These are phyloP conservation scores for Arabidopsis suecica DNA, from an alignment of 345 rosid genomes.

Conservation along the genomic window DNA sequence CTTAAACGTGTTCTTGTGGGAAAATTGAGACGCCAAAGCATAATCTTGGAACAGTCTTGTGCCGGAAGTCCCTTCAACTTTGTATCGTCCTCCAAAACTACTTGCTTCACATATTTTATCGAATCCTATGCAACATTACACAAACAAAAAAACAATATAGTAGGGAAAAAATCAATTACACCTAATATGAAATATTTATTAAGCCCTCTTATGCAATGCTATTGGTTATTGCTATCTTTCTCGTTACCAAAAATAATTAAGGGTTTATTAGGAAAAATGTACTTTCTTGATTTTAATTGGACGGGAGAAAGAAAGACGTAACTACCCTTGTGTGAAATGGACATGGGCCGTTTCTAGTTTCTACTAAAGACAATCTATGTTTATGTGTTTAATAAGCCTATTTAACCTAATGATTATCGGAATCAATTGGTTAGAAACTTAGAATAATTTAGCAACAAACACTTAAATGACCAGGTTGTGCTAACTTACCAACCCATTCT, in stretches of 20 bases:
- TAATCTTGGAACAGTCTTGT: conserved; percentile 78
- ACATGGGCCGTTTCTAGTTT: neutral
- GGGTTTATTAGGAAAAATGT: neutral
- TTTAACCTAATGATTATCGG: conserved; percentile 9
- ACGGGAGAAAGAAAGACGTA: neutral
- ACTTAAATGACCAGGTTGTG: neutral
- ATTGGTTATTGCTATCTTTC: neutral
- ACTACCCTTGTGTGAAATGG: neutral
- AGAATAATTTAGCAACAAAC: conserved; percentile 14
- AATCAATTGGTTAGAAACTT: conserved; percentile 1
- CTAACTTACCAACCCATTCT: conserved; percentile 11
- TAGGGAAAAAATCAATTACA: no score
- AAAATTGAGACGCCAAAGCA: conserved; percentile 80
- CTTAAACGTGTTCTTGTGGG: conserved; percentile 42
- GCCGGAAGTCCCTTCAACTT: conserved; percentile 76
- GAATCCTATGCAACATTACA: conserved; percentile 59
- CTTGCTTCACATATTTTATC: conserved; percentile 81
- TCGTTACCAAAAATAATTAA: neutral
- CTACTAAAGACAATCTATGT: neutral
- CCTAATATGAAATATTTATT: neutral
- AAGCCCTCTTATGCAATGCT: neutral
- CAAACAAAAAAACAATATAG: neutral
- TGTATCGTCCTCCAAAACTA: conserved; percentile 76
- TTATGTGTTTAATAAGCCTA: neutral
- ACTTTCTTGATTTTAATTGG: neutral